phyloP scores from a whole-genome alignment of 441 rosid species.

The Metrosideros polymorpha region DNA sequence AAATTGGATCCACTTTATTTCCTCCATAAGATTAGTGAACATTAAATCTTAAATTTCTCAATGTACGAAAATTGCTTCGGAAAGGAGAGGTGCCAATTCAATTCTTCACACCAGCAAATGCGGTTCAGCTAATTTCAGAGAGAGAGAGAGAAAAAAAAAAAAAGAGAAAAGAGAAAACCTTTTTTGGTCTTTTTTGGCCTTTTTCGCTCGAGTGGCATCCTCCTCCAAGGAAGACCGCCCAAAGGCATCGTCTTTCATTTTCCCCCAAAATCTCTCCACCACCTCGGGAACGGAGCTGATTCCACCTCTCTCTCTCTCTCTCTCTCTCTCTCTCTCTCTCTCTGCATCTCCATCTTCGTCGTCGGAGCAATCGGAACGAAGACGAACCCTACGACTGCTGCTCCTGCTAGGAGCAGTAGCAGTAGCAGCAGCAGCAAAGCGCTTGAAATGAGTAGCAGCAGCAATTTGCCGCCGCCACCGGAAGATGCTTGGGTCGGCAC shows the following conservation, averaged over 20 bases:
- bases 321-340: neutral
- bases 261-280: neutral
- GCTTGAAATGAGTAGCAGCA: conserved; percentile 1
- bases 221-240: neutral
- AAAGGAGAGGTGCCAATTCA: neutral
- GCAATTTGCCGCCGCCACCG: conserved; percentile 17
- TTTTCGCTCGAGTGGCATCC: neutral
- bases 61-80: neutral
- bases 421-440: conserved; percentile 11
- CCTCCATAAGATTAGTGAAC: fast-evolving
- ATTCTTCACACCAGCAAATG: neutral
- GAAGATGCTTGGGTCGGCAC: conserved; percentile 59
- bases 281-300: neutral
- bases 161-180: neutral
- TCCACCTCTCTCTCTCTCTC: neutral
- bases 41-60: neutral
- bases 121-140: neutral
- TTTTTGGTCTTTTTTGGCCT: neutral
- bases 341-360: neutral
- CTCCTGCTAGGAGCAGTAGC: neutral
- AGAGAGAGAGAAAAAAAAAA: no score
- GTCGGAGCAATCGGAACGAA: neutral
- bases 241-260: neutral
- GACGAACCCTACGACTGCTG: conserved; percentile 18
- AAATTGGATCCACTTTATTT: neutral